Percentiles rank a stretch among this genome's conserved stretches.
Conservation (phyloP, 2,329 filamentous ascomycete species). For the Monosporascus sp. region DNA sequence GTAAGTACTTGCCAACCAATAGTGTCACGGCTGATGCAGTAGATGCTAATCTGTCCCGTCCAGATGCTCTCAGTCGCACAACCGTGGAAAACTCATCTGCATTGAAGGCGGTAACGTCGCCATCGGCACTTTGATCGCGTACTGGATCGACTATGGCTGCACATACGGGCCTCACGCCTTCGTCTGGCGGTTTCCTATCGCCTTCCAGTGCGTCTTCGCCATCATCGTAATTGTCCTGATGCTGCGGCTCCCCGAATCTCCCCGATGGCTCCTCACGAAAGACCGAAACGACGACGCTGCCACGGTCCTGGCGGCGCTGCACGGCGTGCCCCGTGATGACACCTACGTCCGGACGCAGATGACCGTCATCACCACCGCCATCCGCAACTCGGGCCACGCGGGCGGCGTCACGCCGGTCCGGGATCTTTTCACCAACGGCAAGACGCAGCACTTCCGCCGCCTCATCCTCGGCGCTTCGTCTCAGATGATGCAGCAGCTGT, state of each 20-base stretch:
- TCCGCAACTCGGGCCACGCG: constrained; percentile 24
- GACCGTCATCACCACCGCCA: constrained; percentile 33
- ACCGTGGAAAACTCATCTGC: constrained; percentile 56
- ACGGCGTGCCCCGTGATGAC: constrained; percentile 43
- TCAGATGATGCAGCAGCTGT: constrained; percentile 59
- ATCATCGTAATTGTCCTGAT: constrained; percentile 34
- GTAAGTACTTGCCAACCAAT: constrained; percentile 8
- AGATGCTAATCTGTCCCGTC: constrained; percentile 9
- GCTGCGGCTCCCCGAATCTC: constrained; percentile 47
- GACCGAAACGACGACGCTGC: constrained; percentile 47
- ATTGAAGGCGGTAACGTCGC: constrained; percentile 43
- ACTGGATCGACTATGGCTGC: constrained; percentile 38
- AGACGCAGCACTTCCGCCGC: constrained; percentile 59
- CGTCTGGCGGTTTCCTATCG: constrained; percentile 34
- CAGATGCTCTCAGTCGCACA: constrained; percentile 39
- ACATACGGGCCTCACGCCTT: constrained; percentile 27
- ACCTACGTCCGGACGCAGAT: constrained; percentile 40
- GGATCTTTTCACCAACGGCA: constrained; percentile 54
- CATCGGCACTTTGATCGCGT: constrained; percentile 37
- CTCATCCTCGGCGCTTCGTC: constrained; percentile 54
- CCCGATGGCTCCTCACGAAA: constrained; percentile 41
- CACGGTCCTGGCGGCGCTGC: constrained; percentile 44
- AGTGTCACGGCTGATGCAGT: background rate
- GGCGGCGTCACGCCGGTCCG: constrained; percentile 24
- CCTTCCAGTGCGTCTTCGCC: constrained; percentile 39